Conservation (phyloP, 228 moss, liverwort and hornwort genomes). For the Sphagnum magellanicum region DNA sequence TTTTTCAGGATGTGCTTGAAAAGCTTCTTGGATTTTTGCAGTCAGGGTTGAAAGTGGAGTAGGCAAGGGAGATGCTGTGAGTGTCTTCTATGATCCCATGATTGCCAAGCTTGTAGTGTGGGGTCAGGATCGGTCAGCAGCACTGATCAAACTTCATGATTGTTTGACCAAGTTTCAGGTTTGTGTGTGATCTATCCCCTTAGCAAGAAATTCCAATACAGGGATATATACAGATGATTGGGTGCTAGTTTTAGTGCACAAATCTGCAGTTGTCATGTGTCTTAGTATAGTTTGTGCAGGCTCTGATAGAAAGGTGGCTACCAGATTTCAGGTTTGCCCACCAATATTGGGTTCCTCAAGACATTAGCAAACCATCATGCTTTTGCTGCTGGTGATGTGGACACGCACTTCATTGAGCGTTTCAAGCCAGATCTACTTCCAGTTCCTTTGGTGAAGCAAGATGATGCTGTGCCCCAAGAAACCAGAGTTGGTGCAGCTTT, state of each 20-base stretch:
- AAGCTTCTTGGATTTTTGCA: slow-evolving; percentile 12
- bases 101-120: slow-evolving; percentile 97
- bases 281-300: background rate
- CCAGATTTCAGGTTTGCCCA: slow-evolving; percentile 89
- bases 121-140: slow-evolving; percentile 83
- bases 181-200: background rate
- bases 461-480: slow-evolving; percentile 17
- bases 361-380: slow-evolving; percentile 77
- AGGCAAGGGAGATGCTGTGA: slow-evolving; percentile 76
- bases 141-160: slow-evolving; percentile 66
- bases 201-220: no score
- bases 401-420: slow-evolving; percentile 91
- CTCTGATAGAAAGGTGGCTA: background rate
- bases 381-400: slow-evolving; percentile 86
- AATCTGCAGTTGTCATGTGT: slow-evolving; percentile 3
- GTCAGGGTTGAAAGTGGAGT: slow-evolving; percentile 98
- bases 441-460: slow-evolving; percentile 13
- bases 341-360: slow-evolving; percentile 84
- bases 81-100: slow-evolving; percentile 98
- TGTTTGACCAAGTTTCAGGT: slow-evolving; percentile 89
- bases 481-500: slow-evolving; percentile 51
- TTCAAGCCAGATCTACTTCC: slow-evolving; percentile 69
- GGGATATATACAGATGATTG: background rate
- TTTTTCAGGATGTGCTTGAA: background rate
- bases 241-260: background rate